Evolutionary conservation across 352 stramenopile genomes (phyloP).

Genomic region (Phytopythium mirpurense): DNA sequence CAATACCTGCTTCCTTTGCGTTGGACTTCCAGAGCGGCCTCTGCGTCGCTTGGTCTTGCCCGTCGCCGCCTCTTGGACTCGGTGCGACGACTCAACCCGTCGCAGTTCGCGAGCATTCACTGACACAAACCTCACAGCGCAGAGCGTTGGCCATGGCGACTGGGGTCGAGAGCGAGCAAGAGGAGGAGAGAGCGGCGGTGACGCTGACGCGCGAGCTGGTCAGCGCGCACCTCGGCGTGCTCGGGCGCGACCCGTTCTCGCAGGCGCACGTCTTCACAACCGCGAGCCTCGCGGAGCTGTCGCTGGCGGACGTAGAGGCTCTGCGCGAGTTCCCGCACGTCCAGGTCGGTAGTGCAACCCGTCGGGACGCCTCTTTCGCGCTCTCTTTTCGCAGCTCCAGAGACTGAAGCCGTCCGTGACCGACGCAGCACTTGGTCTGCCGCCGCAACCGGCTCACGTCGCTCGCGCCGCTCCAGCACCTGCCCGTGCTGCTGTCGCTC

Average conservation of each 20-base stretch:
- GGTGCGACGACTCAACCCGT: background rate
- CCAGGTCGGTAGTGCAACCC: slow-evolving; percentile 36
- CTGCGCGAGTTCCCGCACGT: slow-evolving; percentile 48
- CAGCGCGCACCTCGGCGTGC: slow-evolving; percentile 30
- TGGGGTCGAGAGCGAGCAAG: background rate
- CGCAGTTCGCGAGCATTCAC: background rate
- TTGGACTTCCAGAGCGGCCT: too few species aligned
- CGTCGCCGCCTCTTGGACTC: background rate
- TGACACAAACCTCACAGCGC: too few species aligned
- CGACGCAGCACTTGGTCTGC: slow-evolving; percentile 47
- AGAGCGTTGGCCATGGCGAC: background rate
- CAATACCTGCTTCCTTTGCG: too few species aligned
- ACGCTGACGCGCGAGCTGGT: slow-evolving; percentile 28
- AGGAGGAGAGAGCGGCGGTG: slow-evolving; percentile 5
- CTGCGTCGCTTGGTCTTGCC: background rate
- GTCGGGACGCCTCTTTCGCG: too few species aligned
- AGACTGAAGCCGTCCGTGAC: too few species aligned
- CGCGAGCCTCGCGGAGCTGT: slow-evolving; percentile 28
- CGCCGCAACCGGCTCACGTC: slow-evolving; percentile 43
- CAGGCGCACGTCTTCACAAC: slow-evolving; percentile 62
- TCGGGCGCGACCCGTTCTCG: slow-evolving; percentile 63
- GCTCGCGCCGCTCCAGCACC: slow-evolving; percentile 34
- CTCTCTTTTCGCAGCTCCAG: too few species aligned
- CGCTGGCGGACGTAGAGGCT: slow-evolving; percentile 32
- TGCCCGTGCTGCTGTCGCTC: slow-evolving; percentile 50